These are phyloP conservation scores for Erigeron philadelphicus DNA, from an alignment of 140 eudicot species.

Conservation along the genomic window DNA sequence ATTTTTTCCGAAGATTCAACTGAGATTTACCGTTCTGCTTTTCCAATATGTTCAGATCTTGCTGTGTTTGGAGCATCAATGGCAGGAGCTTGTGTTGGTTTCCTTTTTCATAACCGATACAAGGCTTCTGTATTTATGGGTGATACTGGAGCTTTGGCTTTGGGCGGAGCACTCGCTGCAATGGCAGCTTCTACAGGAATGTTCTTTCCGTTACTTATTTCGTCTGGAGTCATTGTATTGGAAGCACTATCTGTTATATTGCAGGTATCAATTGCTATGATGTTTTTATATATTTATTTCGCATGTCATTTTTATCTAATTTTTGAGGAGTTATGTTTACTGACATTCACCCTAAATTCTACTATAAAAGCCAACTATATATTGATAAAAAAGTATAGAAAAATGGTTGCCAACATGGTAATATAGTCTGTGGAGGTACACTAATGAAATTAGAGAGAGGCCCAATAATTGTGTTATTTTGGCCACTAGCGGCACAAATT, in stretches of 20 bases:
- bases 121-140: conserved; percentile 93
- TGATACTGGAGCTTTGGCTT: conserved; percentile 75
- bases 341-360: too few relatives aligned
- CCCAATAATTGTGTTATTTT: too few relatives aligned
- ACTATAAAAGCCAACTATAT: too few relatives aligned
- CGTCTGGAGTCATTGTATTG: conserved; percentile 67
- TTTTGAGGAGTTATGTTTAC: too few relatives aligned
- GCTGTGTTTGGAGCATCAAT: conserved; percentile 92
- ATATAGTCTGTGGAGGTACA: too few relatives aligned
- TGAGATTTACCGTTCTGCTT: background rate
- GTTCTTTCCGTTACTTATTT: conserved; percentile 71
- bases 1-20: background rate
- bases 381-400: too few relatives aligned
- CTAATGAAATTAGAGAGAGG: too few relatives aligned
- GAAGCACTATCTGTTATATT: conserved; percentile 56
- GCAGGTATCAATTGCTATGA: conserved; percentile 49
- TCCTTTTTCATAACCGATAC: conserved; percentile 76
- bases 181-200: conserved; percentile 97
- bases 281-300: background rate
- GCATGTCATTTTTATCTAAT: too few relatives aligned
- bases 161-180: conserved; percentile 92
- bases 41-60: conserved; percentile 46
- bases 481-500: too few relatives aligned
- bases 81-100: conserved; percentile 99
- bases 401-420: too few relatives aligned